Conservation (phyloP, 2,329 filamentous ascomycete genomes). For the Apiospora saccharicola region DNA sequence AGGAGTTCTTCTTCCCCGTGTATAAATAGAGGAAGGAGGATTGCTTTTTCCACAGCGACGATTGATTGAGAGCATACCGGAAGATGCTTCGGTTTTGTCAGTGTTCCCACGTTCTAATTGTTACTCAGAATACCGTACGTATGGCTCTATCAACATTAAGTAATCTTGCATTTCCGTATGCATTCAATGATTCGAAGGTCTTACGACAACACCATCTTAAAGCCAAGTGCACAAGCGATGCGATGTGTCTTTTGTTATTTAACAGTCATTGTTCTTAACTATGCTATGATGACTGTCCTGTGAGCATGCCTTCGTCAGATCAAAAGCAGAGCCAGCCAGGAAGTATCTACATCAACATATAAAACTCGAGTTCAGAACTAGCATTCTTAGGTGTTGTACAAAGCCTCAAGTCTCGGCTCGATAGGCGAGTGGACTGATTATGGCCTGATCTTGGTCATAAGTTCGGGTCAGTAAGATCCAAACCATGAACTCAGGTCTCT, state of each 20-base stretch:
- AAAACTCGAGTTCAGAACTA: background rate
- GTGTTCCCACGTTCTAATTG: background rate
- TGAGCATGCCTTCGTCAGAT: background rate
- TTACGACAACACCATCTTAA: background rate
- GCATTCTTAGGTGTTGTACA: conserved; percentile 11
- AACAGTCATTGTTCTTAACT: background rate
- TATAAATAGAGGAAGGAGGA: conserved; percentile 10
- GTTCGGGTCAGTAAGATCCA: conserved; percentile 9
- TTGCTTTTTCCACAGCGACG: conserved; percentile 14
- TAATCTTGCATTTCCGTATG: background rate
- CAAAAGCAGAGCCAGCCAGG: background rate
- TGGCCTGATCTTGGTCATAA: background rate
- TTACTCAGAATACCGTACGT: background rate
- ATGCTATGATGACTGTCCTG: conserved; percentile 13
- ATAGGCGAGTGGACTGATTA: conserved; percentile 11
- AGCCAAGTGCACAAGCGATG: background rate
- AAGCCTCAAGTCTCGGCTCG: conserved; percentile 11
- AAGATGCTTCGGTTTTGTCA: background rate
- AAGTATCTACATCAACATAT: conserved; percentile 13
- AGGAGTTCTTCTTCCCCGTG: conserved; percentile 14
- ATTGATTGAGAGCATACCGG: conserved; percentile 8
- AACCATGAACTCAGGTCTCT: background rate
- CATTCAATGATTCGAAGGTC: no score
- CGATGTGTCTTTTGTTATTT: background rate
- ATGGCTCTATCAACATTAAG: background rate